Evolutionary conservation across 2,329 filamentous ascomycete genomes (phyloP).

Genomic region (Paraphoma chrysanthemicola): DNA sequence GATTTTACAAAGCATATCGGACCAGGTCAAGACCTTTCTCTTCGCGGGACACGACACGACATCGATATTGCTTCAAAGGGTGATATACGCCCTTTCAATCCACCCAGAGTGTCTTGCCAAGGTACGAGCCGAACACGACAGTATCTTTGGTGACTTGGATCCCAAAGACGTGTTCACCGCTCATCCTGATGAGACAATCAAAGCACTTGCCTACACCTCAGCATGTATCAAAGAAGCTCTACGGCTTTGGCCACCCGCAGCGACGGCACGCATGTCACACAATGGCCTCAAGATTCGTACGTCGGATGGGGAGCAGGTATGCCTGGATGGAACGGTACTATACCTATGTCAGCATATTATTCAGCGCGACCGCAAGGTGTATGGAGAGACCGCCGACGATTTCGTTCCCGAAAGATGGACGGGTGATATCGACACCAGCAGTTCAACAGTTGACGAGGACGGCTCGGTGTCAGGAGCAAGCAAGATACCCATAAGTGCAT

Average conservation of each 20-base stretch:
- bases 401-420: constrained; percentile 48
- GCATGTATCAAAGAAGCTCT: constrained; percentile 64
- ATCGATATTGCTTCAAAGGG: constrained; percentile 38
- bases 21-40: constrained; percentile 52
- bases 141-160: constrained; percentile 57
- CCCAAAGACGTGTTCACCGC: constrained; percentile 51
- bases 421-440: constrained; percentile 41
- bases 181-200: constrained; percentile 57
- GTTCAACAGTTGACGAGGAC: constrained; percentile 19
- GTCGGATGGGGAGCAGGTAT: constrained; percentile 53
- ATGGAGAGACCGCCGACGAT: constrained; percentile 39
- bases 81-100: constrained; percentile 41
- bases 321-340: constrained; percentile 53
- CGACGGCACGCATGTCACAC: constrained; percentile 47
- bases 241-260: constrained; percentile 60
- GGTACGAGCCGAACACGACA: constrained; percentile 59
- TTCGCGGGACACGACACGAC: constrained; percentile 59
- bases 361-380: constrained; percentile 44
- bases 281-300: constrained; percentile 53
- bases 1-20: constrained; percentile 47
- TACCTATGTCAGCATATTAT: constrained; percentile 52
- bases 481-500: constrained; percentile 53
- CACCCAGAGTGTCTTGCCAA: constrained; percentile 38
- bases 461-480: constrained; percentile 13
- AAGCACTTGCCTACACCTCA: constrained; percentile 58